phyloP scores from a whole-genome alignment of 805 yeast genomes.

The Wickerhamiella alocasiicola region DNA sequence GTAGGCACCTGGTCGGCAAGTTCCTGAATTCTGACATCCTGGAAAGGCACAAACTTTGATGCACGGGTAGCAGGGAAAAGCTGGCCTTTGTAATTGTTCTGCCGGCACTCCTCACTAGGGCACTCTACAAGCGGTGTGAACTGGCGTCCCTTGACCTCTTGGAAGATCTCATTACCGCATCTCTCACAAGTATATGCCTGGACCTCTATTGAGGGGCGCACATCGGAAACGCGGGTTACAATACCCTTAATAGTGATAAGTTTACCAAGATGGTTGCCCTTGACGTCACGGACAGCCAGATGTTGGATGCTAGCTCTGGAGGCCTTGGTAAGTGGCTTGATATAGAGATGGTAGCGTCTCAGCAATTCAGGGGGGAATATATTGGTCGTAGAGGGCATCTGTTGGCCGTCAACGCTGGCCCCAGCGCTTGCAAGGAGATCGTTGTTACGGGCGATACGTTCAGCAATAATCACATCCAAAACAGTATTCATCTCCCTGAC shows the following conservation, averaged over 20 bases:
- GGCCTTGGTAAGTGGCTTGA: conserved; percentile 54
- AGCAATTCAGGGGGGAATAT: conserved; percentile 77
- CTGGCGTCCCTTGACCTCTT: conserved; percentile 74
- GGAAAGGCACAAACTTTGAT: conserved; percentile 87
- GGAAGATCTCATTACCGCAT: conserved; percentile 94
- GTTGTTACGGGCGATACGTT: conserved; percentile 53
- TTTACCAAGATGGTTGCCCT: conserved; percentile 72
- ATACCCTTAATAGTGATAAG: conserved; percentile 87
- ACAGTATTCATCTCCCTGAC: conserved; percentile 77
- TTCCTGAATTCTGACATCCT: conserved; percentile 91
- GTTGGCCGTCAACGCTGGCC: neutral
- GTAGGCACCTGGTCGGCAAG: conserved; percentile 93
- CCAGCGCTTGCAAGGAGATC: conserved; percentile 1
- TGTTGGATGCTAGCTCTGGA: conserved; percentile 19
- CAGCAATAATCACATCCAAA: conserved; percentile 82
- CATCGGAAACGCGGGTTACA: conserved; percentile 90
- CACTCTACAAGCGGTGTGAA: conserved; percentile 86
- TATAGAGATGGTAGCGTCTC: conserved; percentile 76
- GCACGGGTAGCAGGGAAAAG: conserved; percentile 89
- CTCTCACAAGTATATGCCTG: conserved; percentile 95
- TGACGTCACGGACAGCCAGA: conserved; percentile 79
- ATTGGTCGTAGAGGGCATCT: conserved; percentile 32
- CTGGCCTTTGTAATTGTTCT: conserved; percentile 76
- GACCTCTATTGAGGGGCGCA: conserved; percentile 80
- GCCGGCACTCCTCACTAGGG: conserved; percentile 63